These are phyloP conservation scores for Leishmania tropica DNA, from an alignment of 208 protist genomes.

Conservation along the genomic window DNA sequence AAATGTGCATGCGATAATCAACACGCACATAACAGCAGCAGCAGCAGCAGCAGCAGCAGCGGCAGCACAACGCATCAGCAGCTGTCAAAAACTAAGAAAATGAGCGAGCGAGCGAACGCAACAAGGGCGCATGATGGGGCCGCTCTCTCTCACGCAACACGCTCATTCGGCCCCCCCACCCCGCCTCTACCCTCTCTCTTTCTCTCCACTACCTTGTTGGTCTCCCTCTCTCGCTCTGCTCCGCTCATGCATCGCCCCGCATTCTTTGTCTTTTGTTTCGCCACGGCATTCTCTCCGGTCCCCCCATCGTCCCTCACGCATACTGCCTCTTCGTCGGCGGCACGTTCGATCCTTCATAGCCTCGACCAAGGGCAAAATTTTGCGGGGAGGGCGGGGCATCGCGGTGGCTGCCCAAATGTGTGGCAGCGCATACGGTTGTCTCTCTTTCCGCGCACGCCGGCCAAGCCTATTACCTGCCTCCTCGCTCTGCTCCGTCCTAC, in stretches of 20 bases:
- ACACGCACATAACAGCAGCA: background rate
- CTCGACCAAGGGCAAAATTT: background rate
- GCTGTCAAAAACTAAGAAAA: background rate
- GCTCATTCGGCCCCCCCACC: background rate
- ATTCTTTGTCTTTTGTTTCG: background rate
- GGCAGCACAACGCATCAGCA: background rate
- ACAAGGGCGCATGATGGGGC: background rate
- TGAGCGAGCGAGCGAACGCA: background rate
- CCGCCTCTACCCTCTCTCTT: background rate
- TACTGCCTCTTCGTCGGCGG: background rate
- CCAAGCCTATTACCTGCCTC: background rate
- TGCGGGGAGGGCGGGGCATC: background rate
- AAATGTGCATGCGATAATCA: background rate
- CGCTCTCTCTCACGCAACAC: background rate
- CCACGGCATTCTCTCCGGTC: background rate
- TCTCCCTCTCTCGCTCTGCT: background rate
- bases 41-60: background rate
- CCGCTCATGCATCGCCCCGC: background rate
- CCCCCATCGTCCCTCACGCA: background rate
- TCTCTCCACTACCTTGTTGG: background rate
- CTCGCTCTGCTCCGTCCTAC: background rate
- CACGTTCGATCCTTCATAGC: background rate
- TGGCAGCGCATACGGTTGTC: background rate
- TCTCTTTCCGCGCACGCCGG: background rate
- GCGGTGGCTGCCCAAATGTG: background rate